These are phyloP conservation scores for Clohesyomyces aquaticus DNA, from an alignment of 495 filamentous ascomycete species.

Conservation along the genomic window DNA sequence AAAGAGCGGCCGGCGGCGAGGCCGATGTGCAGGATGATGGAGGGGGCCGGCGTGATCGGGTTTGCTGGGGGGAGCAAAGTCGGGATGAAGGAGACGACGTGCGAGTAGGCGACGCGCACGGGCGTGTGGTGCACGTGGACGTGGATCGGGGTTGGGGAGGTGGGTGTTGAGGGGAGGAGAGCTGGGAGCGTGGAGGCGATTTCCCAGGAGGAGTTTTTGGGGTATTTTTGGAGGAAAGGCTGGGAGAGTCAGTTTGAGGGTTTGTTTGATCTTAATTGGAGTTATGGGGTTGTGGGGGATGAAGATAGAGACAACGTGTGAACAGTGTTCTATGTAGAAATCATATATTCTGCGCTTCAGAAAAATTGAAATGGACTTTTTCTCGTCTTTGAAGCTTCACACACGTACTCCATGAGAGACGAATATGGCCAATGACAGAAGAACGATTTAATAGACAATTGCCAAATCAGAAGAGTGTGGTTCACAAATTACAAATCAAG, in stretches of 20 bases:
- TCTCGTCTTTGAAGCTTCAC: too few relatives aligned
- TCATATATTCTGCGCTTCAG: too few relatives aligned
- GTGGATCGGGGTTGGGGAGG: slow-evolving; percentile 51
- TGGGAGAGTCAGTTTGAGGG: too few relatives aligned
- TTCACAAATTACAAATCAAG: slow-evolving; percentile 2
- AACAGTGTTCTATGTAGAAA: too few relatives aligned
- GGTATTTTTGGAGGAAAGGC: slow-evolving; percentile 39
- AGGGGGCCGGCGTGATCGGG: slow-evolving; percentile 54
- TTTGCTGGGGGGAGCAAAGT: slow-evolving; percentile 52
- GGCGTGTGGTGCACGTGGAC: slow-evolving; percentile 68
- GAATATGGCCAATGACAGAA: too few relatives aligned
- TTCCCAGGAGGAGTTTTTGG: slow-evolving; percentile 42
- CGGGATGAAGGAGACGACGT: slow-evolving; percentile 66
- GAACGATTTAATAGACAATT: not conserved
- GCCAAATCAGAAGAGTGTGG: not conserved
- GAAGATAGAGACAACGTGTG: too few relatives aligned
- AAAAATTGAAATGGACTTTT: too few relatives aligned
- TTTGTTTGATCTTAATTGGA: too few relatives aligned
- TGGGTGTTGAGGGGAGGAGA: slow-evolving; percentile 26
- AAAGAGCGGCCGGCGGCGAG: slow-evolving; percentile 71
- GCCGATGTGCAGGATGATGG: slow-evolving; percentile 77
- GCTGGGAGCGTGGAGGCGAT: slow-evolving; percentile 43
- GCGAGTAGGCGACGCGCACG: slow-evolving; percentile 69
- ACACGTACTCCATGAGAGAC: too few relatives aligned
- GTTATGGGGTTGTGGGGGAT: too few relatives aligned